Base-by-base conservation (phyloP, 176 grass and related monocot genomes). In the Cenchrus americanus region DNA sequence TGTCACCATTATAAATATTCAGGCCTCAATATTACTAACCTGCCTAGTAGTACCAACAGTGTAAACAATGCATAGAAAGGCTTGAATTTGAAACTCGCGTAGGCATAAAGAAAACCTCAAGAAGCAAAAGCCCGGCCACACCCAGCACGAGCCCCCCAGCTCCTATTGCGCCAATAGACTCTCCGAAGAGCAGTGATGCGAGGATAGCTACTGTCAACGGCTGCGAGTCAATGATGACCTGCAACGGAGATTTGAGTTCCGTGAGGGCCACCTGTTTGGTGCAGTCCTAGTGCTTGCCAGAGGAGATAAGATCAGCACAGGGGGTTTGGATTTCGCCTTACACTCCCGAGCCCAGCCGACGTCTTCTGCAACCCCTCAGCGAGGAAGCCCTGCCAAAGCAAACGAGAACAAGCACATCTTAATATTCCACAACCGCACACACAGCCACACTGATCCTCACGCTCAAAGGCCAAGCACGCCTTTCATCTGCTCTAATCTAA, bases 211-310 rank as follows among this genome's bases (percentile, higher is more conserved):
- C 93, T 19, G 93, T 99, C 74, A 99, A 91, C 77, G 96, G 96
- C 40, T 96, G 91, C 22, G 93, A 99, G 69, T 99, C 93, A 48
- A 99, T 99, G 22, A 99, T 99, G 59, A 96, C 96, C 96, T 99
- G 89, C 75, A 90, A 89, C 27, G 53, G 67, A 62, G 64, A 85
- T 65, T 75, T 69, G 51, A 66, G 47, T 72, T 78, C 5, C 5
- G 22, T 68, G 13, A 84, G 32, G 24, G 77, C 44, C 52, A 68
- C 78, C 69, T 75, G 79, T 21, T 58, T 75, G 78, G 22, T 23
- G 5, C 17, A 90, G 54, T 52, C 71, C 85, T 49, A 50, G 62
- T 46, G 46, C 49, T 77, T 43, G 26, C 40, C 26, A 7, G 73
- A 42, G 23, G 66, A 89, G 80, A 8, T 78, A 7, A 82, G 50